Conservation (phyloP, 371 early-diverging fungal genomes). For the Haplosporangium sp. region DNA sequence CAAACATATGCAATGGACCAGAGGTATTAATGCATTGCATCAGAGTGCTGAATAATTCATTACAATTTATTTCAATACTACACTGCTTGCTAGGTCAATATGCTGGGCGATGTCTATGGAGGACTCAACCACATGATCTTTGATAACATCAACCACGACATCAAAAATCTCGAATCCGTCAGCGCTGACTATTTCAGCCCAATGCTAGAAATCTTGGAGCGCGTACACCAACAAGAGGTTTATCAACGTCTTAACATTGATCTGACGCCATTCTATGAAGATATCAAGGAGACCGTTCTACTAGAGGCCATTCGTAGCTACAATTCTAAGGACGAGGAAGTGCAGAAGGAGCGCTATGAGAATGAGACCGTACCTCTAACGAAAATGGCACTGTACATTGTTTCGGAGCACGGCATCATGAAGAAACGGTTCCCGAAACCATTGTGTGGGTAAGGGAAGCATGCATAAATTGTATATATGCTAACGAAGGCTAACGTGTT, state of each 20-base stretch:
- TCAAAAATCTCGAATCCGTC: conserved; percentile 45
- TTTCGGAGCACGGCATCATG: conserved; percentile 43
- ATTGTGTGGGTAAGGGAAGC: conserved; percentile 35
- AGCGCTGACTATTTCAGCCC: conserved; percentile 47
- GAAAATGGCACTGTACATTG: conserved; percentile 51
- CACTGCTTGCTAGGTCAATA: conserved; percentile 46
- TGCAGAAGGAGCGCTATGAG: conserved; percentile 49
- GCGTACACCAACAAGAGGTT: conserved; percentile 56
- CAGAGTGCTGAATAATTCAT: neutral
- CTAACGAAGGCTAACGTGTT: neutral
- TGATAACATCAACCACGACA: conserved; percentile 57
- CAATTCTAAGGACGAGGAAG: conserved; percentile 54
- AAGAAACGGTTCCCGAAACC: conserved; percentile 52
- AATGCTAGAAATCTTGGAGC: conserved; percentile 57
- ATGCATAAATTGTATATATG: neutral
- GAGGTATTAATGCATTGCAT: neutral
- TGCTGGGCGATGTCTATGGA: conserved; percentile 58
- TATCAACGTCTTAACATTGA: conserved; percentile 55
- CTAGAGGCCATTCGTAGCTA: conserved; percentile 50
- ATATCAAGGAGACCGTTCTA: conserved; percentile 56
- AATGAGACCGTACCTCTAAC: conserved; percentile 52
- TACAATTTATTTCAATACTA: conserved; percentile 21
- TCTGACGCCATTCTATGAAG: conserved; percentile 62
- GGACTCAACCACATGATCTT: conserved; percentile 57
- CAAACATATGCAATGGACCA: neutral